These are phyloP conservation scores for Beauveria medogensis DNA, from an alignment of 2,329 filamentous ascomycete species.

Conservation along the genomic window DNA sequence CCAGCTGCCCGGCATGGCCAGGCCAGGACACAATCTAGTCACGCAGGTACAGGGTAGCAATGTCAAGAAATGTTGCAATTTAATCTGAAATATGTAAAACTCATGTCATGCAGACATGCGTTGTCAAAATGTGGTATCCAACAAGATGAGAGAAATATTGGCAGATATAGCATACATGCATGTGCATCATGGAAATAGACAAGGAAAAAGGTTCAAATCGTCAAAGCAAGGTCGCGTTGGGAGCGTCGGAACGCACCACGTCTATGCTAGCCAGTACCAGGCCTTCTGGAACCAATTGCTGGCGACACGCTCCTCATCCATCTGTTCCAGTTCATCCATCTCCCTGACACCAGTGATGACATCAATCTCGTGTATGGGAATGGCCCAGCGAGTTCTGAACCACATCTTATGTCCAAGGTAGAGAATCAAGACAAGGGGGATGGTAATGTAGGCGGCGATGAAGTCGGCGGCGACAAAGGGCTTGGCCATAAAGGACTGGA, in stretches of 20 bases:
- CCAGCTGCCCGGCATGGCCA: neutral
- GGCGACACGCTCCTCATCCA: constrained; percentile 38
- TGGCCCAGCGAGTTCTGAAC: constrained; percentile 35
- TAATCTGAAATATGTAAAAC: neutral
- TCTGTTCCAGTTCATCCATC: constrained; percentile 49
- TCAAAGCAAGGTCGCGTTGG: neutral
- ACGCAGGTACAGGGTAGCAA: neutral
- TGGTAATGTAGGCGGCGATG: constrained; percentile 54
- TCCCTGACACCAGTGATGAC: constrained; percentile 50
- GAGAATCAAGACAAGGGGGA: constrained; percentile 55
- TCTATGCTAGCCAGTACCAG: constrained; percentile 47
- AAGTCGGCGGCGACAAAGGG: constrained; percentile 58
- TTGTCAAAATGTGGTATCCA: constrained; percentile 4
- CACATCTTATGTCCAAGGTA: constrained; percentile 54
- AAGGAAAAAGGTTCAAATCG: neutral
- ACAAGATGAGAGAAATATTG: neutral
- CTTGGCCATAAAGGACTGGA: constrained; percentile 61
- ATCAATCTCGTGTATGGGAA: constrained; percentile 43
- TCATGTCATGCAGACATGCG: neutral
- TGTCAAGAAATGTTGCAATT: neutral
- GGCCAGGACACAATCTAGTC: neutral
- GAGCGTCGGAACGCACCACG: neutral
- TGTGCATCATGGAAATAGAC: neutral
- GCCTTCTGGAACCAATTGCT: constrained; percentile 43
- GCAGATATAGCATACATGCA: neutral